Evolutionary conservation across 1,284 basidiomycete genomes (phyloP).

Genomic region (Fereydounia khargensis): DNA sequence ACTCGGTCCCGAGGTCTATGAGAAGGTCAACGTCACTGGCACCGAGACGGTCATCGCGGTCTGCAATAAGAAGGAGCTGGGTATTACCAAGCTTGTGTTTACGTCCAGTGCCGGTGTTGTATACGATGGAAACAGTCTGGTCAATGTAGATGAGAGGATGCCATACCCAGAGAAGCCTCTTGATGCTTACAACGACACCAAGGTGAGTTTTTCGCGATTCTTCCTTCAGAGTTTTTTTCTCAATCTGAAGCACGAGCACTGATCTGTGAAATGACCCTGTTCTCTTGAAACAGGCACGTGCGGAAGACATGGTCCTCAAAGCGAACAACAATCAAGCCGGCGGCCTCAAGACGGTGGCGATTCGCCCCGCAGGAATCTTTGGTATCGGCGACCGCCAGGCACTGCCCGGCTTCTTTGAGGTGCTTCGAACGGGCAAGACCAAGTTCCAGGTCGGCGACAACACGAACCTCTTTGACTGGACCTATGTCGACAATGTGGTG

Average conservation of each 20-base stretch:
- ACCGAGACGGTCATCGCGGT: slow-evolving; percentile 82
- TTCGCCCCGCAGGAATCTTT: slow-evolving; percentile 94
- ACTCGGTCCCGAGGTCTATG: slow-evolving; percentile 71
- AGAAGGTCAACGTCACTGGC: slow-evolving; percentile 91
- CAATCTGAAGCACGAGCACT: too few species aligned
- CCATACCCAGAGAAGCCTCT: slow-evolving; percentile 73
- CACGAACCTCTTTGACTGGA: slow-evolving; percentile 93
- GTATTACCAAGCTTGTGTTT: slow-evolving; percentile 84
- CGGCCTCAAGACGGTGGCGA: slow-evolving; percentile 75
- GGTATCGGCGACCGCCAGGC: slow-evolving; percentile 91
- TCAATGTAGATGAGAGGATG: slow-evolving; percentile 85
- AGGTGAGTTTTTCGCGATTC: too few species aligned
- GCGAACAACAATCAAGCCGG: slow-evolving; percentile 76
- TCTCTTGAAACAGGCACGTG: slow-evolving; percentile 64
- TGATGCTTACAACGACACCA: slow-evolving; percentile 96
- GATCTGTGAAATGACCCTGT: too few species aligned
- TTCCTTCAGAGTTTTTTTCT: too few species aligned
- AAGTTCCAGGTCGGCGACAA: slow-evolving; percentile 93
- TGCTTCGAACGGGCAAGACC: slow-evolving; percentile 75
- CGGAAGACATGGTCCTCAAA: slow-evolving; percentile 77
- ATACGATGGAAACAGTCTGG: slow-evolving; percentile 78
- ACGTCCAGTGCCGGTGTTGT: slow-evolving; percentile 92
- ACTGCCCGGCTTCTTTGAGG: slow-evolving; percentile 75
- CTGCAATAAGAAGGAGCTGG: slow-evolving; percentile 61
- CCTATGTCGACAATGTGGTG: slow-evolving; percentile 93